Base-by-base conservation (phyloP, 306 rosid species). In the Casuarina equisetifolia region DNA sequence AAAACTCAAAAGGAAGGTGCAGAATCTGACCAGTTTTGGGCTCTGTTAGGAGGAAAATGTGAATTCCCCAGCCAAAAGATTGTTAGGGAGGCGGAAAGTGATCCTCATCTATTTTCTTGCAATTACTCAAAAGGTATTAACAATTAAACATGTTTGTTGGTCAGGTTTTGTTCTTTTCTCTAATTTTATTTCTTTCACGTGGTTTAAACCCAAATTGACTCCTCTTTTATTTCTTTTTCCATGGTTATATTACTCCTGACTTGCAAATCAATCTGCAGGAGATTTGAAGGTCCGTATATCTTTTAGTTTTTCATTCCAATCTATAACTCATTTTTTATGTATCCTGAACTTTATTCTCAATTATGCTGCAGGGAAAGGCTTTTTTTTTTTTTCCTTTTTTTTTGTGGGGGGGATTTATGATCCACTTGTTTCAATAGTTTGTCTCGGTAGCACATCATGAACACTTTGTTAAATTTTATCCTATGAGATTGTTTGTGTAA, bases 11-110 rank as follows among this genome's bases (percentile, higher is more conserved):
- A 86, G 79, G 99, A 96, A 88, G 97, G 97, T 62, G 40, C 86
- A 10, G 99, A 96, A 84, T 81, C 96, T 80, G 98, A 96, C 79
- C 92, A 88, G 80, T 96, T 92, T 87, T 92, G 99, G 99, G 96
- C 84, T 4, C 79, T 92, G 73, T 87, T 96, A 70, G 93, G 97
- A 77, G 98, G 93, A 20, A 96, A 96, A 83, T 71, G 88, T 3
- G 99, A 92, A 80, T 86, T 88, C 80, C 69, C 91, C 44, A 90
- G 83, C 92, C 97, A 96, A 84, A 96, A 96, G 88, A 85, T 91
- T 75, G 87, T 2, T 76, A 88, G 87, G 81, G 91, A 83, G 42
- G 87, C 84, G 5, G 99, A 96, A 82, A 81, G 73, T 44, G 99
- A 92, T 75, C 89, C 99, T 76, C 92, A 61, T 79, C 87, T 96